Base-by-base conservation (phyloP, 345 rosid species). In the Hevea brasiliensis region DNA sequence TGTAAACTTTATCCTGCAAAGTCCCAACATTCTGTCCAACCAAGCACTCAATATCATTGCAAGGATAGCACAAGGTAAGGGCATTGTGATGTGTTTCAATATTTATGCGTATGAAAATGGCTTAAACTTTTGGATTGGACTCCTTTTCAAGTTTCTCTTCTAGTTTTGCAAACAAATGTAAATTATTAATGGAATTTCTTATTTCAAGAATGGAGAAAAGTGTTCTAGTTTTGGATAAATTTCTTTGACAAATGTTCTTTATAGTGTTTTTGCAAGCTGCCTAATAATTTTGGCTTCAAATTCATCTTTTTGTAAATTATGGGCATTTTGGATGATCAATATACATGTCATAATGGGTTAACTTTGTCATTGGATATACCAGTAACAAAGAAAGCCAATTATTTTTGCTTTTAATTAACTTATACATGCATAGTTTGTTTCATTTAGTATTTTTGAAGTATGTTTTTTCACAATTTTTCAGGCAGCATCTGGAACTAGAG, bases 401-500 rank as follows among this genome's bases (percentile, higher is more conserved):
- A 8, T n/a, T 23, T 21, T 6, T 56, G 27, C 60, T 56, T 2
- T 56, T 10, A 21, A 41, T 41, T 1, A 9, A 23, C 14, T 21
- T 53, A n/a, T n/a, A 32, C 57, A 18, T 53, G 57, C 27, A 41
- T 8, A 21, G 41, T 40, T 44, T 12, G 20, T 70, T 58, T 41
- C 62, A 56, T 70, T 50, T 7, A 27, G 50, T 10, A 69, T 17
- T 21, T 41, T n/a, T 21, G 15, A 58, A 23, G 7, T 20, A 18
- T 64, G 15, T 20, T 68, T 45, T 59, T 71, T 40, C 35, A 74
- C 11, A 64, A 67, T 37, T 37, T 80, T 78, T 56, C 80, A 92
- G 99, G 99, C 99, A 71, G 99, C 97, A 67, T 92, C 96, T 11
- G 99, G 99, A 71, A 92, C 98, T 26, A 92, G 89, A 81, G 94